A percentile compares a stretch with the other conserved stretches of the same genome.
Conservation (phyloP, 495 filamentous ascomycete species). For the Trichoderma orchidacearum region DNA sequence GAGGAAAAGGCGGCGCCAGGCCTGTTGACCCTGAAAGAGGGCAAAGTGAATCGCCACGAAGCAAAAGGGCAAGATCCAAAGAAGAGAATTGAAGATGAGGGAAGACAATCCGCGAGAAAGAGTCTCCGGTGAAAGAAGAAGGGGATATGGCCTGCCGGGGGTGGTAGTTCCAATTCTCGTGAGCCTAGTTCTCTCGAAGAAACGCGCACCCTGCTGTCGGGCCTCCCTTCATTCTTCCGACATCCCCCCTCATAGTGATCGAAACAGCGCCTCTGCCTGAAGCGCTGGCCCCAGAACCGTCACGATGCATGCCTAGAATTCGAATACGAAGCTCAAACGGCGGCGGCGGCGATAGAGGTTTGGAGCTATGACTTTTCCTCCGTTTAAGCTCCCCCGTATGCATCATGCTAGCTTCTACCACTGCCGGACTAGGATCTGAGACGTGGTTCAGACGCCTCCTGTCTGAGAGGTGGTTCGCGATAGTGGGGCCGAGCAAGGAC, state of each 20-base stretch:
- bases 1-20: background rate
- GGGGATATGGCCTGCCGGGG: background rate
- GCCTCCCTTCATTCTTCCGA: background rate
- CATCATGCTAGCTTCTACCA: background rate
- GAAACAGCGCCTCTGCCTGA: background rate
- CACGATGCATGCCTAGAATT: too few species aligned
- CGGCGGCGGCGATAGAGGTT: background rate
- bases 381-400: background rate
- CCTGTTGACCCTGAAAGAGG: background rate
- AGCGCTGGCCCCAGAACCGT: too few species aligned
- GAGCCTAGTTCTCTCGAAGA: background rate
- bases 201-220: background rate
- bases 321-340: background rate
- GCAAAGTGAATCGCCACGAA: background rate
- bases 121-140: background rate
- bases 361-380: too few species aligned
- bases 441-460: constrained; percentile 3
- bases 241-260: too few species aligned
- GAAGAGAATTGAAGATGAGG: background rate
- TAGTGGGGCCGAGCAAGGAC: background rate
- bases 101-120: background rate
- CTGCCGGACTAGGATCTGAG: constrained; percentile 1
- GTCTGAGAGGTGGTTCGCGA: background rate
- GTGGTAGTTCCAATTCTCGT: background rate
- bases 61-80: background rate